Evolutionary conservation across 2,329 filamentous ascomycete species (phyloP).

Genomic region (Ophioceras dolichostomum): DNA sequence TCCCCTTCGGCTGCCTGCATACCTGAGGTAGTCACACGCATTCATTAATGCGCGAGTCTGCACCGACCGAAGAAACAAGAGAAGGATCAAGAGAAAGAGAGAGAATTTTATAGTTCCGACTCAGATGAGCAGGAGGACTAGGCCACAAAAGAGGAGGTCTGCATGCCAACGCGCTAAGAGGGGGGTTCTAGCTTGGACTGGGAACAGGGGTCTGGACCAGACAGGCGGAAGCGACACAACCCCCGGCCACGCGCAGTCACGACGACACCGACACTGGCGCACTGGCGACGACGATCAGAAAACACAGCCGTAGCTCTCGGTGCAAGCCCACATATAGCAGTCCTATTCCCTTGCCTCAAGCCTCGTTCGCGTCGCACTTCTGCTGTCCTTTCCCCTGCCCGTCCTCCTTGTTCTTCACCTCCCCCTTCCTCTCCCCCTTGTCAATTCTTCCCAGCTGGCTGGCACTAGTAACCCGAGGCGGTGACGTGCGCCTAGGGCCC

Average conservation of each 20-base stretch:
- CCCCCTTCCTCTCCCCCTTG: neutral
- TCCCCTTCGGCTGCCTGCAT: conserved; percentile 3
- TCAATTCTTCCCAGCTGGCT: neutral
- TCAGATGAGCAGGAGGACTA: no score
- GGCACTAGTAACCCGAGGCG: neutral
- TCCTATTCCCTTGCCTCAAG: neutral
- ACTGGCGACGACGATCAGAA: neutral
- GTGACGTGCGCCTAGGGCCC: neutral
- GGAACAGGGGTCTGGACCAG: no score
- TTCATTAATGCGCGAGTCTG: neutral
- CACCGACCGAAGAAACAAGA: no score
- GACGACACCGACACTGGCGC: neutral
- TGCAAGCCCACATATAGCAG: neutral
- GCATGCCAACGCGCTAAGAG: no score
- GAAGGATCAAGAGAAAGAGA: no score
- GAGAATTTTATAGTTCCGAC: no score
- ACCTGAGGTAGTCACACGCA: neutral
- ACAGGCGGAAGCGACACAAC: no score
- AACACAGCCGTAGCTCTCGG: no score
- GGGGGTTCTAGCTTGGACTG: no score
- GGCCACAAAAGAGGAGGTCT: no score
- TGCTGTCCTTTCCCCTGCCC: neutral
- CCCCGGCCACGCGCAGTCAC: no score
- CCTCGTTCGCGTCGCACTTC: no score
- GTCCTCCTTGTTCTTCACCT: conserved; percentile 2